Conservation (phyloP, 2,329 filamentous ascomycete species). For the Apiospora sp. region DNA sequence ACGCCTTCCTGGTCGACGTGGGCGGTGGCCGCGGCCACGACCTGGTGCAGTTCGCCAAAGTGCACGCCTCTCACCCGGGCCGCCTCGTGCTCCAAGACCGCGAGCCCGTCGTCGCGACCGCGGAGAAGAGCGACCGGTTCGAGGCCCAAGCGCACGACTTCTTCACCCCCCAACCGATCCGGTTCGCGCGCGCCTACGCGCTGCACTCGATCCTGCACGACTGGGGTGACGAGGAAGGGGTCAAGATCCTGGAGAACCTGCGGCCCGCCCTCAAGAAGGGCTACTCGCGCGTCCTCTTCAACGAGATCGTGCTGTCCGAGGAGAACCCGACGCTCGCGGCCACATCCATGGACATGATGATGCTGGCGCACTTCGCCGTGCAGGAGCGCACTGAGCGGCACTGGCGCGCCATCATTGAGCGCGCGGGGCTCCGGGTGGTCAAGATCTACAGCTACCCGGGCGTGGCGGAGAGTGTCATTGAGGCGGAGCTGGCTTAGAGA, state of each 20-base stretch:
- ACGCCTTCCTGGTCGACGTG: constrained; percentile 34
- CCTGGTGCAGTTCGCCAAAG: constrained; percentile 9
- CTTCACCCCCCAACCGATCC: constrained; percentile 49
- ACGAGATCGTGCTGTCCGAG: constrained; percentile 46
- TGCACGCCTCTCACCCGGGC: constrained; percentile 25
- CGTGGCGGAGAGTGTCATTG: constrained; percentile 38
- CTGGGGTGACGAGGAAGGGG: constrained; percentile 36
- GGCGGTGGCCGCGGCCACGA: constrained; percentile 28
- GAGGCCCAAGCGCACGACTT: constrained; percentile 48
- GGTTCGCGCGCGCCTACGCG: constrained; percentile 44
- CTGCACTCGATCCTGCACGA: constrained; percentile 44
- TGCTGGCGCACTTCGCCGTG: constrained; percentile 35
- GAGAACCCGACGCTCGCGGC: constrained; percentile 34
- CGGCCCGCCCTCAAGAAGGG: constrained; percentile 40
- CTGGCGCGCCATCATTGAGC: constrained; percentile 31
- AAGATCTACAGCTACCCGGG: constrained; percentile 35
- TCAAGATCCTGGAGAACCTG: constrained; percentile 38
- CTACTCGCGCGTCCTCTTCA: constrained; percentile 47
- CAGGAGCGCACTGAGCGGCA: constrained; percentile 36
- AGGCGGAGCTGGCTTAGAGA: constrained; percentile 34
- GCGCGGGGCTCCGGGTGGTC: constrained; percentile 33
- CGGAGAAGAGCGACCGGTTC: constrained; percentile 45
- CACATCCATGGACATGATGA: constrained; percentile 39
- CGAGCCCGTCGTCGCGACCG: constrained; percentile 48
- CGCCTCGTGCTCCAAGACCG: constrained; percentile 47